Conservation (phyloP, 2,329 filamentous ascomycete genomes). For the Byssothecium circinans region DNA sequence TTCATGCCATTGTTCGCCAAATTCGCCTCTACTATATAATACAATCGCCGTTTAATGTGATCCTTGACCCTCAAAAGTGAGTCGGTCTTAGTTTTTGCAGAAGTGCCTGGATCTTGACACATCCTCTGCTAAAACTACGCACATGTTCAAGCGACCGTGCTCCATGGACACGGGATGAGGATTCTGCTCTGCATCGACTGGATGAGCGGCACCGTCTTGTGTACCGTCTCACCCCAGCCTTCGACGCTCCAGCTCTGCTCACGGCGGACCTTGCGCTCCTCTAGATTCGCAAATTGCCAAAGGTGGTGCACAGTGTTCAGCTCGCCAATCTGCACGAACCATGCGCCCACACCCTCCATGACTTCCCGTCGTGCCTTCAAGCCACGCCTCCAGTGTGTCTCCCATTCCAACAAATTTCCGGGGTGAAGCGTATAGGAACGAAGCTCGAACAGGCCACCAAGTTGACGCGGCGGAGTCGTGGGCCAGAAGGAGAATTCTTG, state of each 20-base stretch:
- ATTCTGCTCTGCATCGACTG: slow-evolving; percentile 95
- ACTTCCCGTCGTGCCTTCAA: slow-evolving; percentile 89
- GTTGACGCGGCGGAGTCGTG: slow-evolving; percentile 82
- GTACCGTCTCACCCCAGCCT: slow-evolving; percentile 95
- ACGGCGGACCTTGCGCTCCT: slow-evolving; percentile 85
- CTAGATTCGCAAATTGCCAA: slow-evolving; percentile 97
- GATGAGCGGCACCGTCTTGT: slow-evolving; percentile 97
- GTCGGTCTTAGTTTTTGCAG: too few relatives aligned
- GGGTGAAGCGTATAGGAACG: slow-evolving; percentile 96
- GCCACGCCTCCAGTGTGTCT: slow-evolving; percentile 94
- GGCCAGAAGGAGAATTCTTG: slow-evolving; percentile 99
- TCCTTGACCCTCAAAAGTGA: too few relatives aligned
- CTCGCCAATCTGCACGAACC: slow-evolving; percentile 98
- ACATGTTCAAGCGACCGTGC: slow-evolving; percentile 71
- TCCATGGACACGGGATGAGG: slow-evolving; percentile 94
- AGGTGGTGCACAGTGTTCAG: slow-evolving; percentile 97
- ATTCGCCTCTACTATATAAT: too few relatives aligned
- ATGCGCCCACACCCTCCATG: slow-evolving; percentile 97
- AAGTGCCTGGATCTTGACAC: too few relatives aligned
- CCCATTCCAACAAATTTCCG: slow-evolving; percentile 95
- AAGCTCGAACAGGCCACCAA: slow-evolving; percentile 93
- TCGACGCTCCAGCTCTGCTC: slow-evolving; percentile 96
- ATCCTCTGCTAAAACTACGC: not conserved
- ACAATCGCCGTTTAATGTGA: too few relatives aligned
- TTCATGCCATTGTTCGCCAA: too few relatives aligned